Base-by-base conservation (phyloP, 345 rosid genomes). In the Eucalyptus victrix region DNA sequence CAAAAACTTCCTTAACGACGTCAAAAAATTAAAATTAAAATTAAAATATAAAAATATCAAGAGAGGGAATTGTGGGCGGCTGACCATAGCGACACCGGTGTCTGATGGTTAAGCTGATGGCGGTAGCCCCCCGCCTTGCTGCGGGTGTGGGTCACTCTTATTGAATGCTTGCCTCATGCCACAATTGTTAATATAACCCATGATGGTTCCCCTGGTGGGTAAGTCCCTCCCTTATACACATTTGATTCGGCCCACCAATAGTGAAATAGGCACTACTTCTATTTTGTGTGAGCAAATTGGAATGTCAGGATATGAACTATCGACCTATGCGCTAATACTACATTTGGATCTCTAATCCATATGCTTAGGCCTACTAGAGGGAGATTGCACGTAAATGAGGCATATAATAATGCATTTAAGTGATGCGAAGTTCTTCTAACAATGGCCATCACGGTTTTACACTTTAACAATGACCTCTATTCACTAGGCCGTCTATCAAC, bases 371-470 rank as follows among this genome's bases (percentile, higher is more conserved):
- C 30, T 24, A 56, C 62, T 9, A 9, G 28, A 56, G 28, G 30
- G 62, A 24, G 62, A 24, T 56, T 56, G 62, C 30, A 0, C 0
- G 6, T 56, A 56, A 56, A 56, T 8, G 58, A 56, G 62, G 62
- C 62, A 9, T 56, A 23, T 21, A 24, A 56, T 56, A 56, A 56
- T 0, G 3, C 28, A 56, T 56, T 56, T 9, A 56, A 9, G 30
- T 56, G 30, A 56, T 56, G 62, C 1, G 17, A 60, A 60, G 69
- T 60, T 11, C 0, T 60, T 26, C 8, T 26, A 26, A 60, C 67
- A 28, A 60, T 0, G 4, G 17, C 69, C 3, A 1, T n/a, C 76
- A n/a, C 1, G 11, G 10, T 13, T 32, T 15, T 65, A 0, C 1
- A 15, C 32, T 5, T n/a, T 4, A 15, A 30, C 3, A 3, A 0